A percentile compares a stretch with the other conserved stretches of the same genome.
Evolutionary conservation across 176 grass and related monocot genomes (phyloP).

Genomic region (Bonia amplexicaulis): DNA sequence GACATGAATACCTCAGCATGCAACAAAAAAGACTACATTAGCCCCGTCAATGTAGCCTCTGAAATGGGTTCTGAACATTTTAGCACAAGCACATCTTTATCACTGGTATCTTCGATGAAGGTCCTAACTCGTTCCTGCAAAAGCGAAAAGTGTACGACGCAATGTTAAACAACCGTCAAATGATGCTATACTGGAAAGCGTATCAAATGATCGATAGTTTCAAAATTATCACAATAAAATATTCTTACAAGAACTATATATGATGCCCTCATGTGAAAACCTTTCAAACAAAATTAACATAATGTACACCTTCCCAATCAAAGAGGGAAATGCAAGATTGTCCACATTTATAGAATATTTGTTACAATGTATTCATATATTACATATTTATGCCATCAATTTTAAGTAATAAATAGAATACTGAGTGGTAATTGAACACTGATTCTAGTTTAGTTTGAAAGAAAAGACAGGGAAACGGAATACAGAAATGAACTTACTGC

Average conservation of each 20-base stretch:
- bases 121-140: no score
- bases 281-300: not conserved
- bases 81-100: no score
- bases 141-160: no score
- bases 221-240: no score
- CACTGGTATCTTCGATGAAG: no score
- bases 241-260: not conserved
- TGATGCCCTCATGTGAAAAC: not conserved
- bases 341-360: not conserved
- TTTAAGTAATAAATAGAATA: slow-evolving; percentile 8
- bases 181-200: no score
- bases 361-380: not conserved
- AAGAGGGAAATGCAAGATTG: not conserved
- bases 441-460: not conserved
- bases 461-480: slow-evolving; percentile 18
- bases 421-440: not conserved
- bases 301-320: not conserved
- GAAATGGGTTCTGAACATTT: no score
- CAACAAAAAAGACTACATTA: no score
- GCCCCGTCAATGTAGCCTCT: no score
- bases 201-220: no score
- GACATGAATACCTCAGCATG: no score
- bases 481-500: slow-evolving; percentile 60
- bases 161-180: no score
- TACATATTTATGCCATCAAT: slow-evolving; percentile 4